phyloP scores from a whole-genome alignment of 1,139 yeast genomes.

The Scheffersomyces stambukii region DNA sequence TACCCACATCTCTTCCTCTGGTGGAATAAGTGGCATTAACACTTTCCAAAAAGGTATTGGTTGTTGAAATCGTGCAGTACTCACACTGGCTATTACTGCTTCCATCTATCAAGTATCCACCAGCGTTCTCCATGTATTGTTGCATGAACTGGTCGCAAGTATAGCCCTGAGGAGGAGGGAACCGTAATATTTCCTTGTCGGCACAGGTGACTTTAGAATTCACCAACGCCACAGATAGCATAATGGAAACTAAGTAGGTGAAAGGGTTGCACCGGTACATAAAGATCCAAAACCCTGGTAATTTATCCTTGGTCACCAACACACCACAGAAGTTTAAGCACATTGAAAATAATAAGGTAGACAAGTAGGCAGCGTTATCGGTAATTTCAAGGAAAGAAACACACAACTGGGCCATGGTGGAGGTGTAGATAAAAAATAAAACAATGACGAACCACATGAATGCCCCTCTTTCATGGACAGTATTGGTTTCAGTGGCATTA shows the following conservation, averaged over 20 bases:
- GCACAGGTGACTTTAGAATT: constrained; percentile 22
- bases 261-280: constrained; percentile 62
- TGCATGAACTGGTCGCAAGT: constrained; percentile 55
- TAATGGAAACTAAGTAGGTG: constrained; percentile 49
- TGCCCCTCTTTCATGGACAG: constrained; percentile 33
- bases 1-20: constrained; percentile 70
- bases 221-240: constrained; percentile 23
- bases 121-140: constrained; percentile 39
- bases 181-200: constrained; percentile 19
- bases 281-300: constrained; percentile 51
- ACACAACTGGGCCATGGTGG: constrained; percentile 34
- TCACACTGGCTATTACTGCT: constrained; percentile 27
- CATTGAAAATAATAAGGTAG: constrained; percentile 23
- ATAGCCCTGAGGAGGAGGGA: constrained; percentile 38
- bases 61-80: constrained; percentile 45
- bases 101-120: constrained; percentile 48
- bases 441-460: constrained; percentile 41
- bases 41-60: constrained; percentile 46
- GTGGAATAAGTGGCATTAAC: constrained; percentile 40
- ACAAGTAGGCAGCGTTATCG: constrained; percentile 35
- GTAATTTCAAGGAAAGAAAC: constrained; percentile 33
- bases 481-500: constrained; percentile 40
- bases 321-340: constrained; percentile 35
- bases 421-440: constrained; percentile 26
- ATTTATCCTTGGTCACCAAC: constrained; percentile 16